These are phyloP conservation scores for Batkoa obscura DNA, from an alignment of 371 early-diverging fungal genomes.

Conservation along the genomic window DNA sequence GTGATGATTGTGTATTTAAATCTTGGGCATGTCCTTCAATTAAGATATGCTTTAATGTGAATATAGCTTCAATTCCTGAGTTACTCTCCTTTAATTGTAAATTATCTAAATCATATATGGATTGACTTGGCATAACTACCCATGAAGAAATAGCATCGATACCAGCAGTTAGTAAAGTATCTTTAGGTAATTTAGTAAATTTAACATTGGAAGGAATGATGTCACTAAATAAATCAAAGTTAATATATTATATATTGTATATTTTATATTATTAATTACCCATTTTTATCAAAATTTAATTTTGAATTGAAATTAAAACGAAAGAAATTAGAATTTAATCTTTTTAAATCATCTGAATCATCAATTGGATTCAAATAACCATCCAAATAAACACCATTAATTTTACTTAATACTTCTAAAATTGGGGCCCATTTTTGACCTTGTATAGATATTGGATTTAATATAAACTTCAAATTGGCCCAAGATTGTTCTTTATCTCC, in stretches of 20 bases:
- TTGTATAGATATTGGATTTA: conserved; percentile 54
- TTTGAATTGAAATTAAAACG: no score
- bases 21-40: conserved; percentile 81
- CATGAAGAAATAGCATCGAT: conserved; percentile 69
- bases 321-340: conserved; percentile 33
- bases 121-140: conserved; percentile 66
- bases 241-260: conserved; percentile 5
- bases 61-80: conserved; percentile 46
- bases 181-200: conserved; percentile 53
- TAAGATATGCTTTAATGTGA: conserved; percentile 61
- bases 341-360: not conserved
- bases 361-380: conserved; percentile 14
- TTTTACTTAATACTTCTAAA: conserved; percentile 28
- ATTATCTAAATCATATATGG: conserved; percentile 82
- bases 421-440: conserved; percentile 61
- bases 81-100: conserved; percentile 37
- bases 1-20: conserved; percentile 32
- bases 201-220: conserved; percentile 24
- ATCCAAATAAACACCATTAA: conserved; percentile 38
- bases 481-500: not conserved
- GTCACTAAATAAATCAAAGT: not conserved
- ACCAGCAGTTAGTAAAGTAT: conserved; percentile 65
- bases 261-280: not conserved
- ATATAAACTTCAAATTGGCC: conserved; percentile 19
- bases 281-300: no score